These are phyloP conservation scores for Chrysoporthe austroafricana DNA, from an alignment of 2,329 filamentous ascomycete genomes.

Conservation along the genomic window DNA sequence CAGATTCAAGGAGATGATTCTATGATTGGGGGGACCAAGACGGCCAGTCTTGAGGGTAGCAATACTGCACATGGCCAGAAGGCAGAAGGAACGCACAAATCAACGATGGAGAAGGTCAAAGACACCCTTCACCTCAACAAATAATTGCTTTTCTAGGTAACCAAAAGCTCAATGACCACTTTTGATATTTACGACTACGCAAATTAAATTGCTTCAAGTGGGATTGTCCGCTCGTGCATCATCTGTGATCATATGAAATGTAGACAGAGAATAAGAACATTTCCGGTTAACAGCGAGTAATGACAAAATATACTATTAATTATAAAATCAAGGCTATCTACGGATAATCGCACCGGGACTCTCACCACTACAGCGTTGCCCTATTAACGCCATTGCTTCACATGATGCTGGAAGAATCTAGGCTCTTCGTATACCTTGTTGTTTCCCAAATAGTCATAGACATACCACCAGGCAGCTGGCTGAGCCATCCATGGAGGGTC, in stretches of 20 bases:
- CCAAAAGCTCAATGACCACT: background rate
- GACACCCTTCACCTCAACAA: constrained; percentile 24
- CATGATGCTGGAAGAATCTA: background rate
- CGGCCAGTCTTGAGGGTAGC: constrained; percentile 16
- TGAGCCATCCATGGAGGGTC: constrained; percentile 6
- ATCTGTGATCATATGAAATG: background rate
- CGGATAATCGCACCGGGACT: too few relatives aligned
- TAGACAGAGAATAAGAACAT: background rate
- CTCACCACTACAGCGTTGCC: too few relatives aligned
- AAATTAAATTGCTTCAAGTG: background rate
- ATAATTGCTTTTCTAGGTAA: background rate
- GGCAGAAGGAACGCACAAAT: constrained; percentile 14
- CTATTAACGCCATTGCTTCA: background rate
- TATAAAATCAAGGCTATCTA: too few relatives aligned
- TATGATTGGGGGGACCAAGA: constrained; percentile 15
- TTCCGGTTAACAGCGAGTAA: too few relatives aligned
- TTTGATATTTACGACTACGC: too few relatives aligned
- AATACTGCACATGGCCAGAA: constrained; percentile 11
- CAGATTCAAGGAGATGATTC: constrained; percentile 22
- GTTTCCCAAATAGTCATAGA: background rate
- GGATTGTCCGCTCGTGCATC: background rate
- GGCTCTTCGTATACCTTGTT: too few relatives aligned
- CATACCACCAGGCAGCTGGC: constrained; percentile 10
- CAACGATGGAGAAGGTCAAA: constrained; percentile 24
- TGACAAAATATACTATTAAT: too few relatives aligned